Evolutionary conservation across 2,329 filamentous ascomycete genomes (phyloP).

Genomic region (Helminthosporium solani): DNA sequence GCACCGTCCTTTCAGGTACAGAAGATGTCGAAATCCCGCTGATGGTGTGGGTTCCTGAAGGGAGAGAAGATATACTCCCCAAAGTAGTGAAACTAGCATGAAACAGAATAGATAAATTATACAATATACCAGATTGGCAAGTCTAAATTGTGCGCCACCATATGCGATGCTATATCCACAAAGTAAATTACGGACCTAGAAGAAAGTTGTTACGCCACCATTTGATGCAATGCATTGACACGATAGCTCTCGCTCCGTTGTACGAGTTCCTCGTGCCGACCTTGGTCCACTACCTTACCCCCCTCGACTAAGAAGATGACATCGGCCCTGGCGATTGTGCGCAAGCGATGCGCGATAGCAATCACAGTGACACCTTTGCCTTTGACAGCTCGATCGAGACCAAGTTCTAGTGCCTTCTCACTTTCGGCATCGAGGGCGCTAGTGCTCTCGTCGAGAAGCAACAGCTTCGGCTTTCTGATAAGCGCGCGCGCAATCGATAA

Average conservation of each 20-base stretch:
- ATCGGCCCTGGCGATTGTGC: slow-evolving; percentile 46
- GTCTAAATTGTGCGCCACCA: neutral
- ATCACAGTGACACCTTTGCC: slow-evolving; percentile 43
- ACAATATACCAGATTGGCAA: neutral
- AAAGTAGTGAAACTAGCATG: slow-evolving; percentile 15
- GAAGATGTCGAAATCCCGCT: slow-evolving; percentile 15
- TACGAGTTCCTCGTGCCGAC: slow-evolving; percentile 52
- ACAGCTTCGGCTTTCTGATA: slow-evolving; percentile 44
- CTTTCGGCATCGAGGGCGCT: slow-evolving; percentile 47
- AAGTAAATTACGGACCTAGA: neutral
- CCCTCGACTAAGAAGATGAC: slow-evolving; percentile 51
- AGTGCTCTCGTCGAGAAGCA: slow-evolving; percentile 47
- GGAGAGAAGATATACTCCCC: slow-evolving; percentile 12
- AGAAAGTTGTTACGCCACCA: slow-evolving; percentile 37
- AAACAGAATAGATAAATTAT: neutral
- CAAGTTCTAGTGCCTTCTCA: slow-evolving; percentile 44
- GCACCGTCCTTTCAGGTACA: no score
- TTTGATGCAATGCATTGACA: slow-evolving; percentile 53
- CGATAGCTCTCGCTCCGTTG: slow-evolving; percentile 53
- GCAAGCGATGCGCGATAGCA: slow-evolving; percentile 48
- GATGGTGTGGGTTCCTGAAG: slow-evolving; percentile 20
- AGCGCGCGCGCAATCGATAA: slow-evolving; percentile 47
- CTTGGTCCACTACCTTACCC: slow-evolving; percentile 51
- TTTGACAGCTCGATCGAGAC: slow-evolving; percentile 41
- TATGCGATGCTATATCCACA: slow-evolving; percentile 3